A percentile compares a stretch with the other conserved stretches of the same genome.
Conservation (phyloP, 2,329 filamentous ascomycete species). For the Apiospora koreana region DNA sequence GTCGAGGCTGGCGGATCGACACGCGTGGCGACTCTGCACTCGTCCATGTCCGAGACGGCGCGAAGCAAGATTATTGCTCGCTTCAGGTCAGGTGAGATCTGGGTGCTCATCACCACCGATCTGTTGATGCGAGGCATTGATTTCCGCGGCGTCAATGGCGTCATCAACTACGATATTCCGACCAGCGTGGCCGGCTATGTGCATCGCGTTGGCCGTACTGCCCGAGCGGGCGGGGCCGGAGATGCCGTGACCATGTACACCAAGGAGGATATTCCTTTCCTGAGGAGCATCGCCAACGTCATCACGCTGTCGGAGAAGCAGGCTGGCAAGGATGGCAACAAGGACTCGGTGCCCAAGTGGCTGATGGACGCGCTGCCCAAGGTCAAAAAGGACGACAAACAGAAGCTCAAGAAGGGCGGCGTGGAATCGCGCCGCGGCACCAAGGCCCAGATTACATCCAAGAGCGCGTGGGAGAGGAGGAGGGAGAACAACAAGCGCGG, state of each 20-base stretch:
- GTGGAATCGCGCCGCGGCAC: slow-evolving; percentile 62
- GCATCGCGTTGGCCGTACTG: slow-evolving; percentile 89
- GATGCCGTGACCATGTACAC: slow-evolving; percentile 94
- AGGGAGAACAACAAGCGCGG: slow-evolving; percentile 67
- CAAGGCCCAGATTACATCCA: slow-evolving; percentile 75
- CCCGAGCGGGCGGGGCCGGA: slow-evolving; percentile 84
- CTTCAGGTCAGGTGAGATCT: slow-evolving; percentile 90
- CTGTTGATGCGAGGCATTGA: slow-evolving; percentile 90
- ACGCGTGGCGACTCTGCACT: slow-evolving; percentile 88
- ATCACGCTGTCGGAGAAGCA: slow-evolving; percentile 82
- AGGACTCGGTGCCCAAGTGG: slow-evolving; percentile 76
- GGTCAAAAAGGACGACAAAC: slow-evolving; percentile 79
- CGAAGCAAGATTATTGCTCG: slow-evolving; percentile 82
- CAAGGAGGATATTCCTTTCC: slow-evolving; percentile 85
- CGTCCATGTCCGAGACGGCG: slow-evolving; percentile 74
- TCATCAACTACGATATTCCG: slow-evolving; percentile 97
- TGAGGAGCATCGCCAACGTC: slow-evolving; percentile 92
- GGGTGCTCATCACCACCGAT: slow-evolving; percentile 96
- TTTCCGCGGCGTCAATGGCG: slow-evolving; percentile 91
- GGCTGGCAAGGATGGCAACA: slow-evolving; percentile 52
- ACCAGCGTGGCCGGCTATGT: slow-evolving; percentile 89
- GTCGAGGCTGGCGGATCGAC: slow-evolving; percentile 80
- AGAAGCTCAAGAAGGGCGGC: slow-evolving; percentile 78
- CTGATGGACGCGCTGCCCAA: slow-evolving; percentile 83
- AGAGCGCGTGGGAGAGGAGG: slow-evolving; percentile 73